Evolutionary conservation across 192 early-diverging fungal species (phyloP).

Genomic region (Backusella tuberculispora): DNA sequence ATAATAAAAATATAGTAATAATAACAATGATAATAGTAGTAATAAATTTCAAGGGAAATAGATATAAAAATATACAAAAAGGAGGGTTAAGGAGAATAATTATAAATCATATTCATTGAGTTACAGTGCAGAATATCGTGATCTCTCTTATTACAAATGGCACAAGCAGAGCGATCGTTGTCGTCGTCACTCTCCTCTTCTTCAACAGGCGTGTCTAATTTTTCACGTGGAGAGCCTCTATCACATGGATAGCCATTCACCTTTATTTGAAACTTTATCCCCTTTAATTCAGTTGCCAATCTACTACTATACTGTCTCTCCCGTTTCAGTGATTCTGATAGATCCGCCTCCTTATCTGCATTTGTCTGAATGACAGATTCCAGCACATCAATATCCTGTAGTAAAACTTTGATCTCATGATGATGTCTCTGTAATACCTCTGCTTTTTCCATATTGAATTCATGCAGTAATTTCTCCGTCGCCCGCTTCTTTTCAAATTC

Average conservation of each 20-base stretch:
- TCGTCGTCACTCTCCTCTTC: neutral
- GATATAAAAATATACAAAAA: neutral
- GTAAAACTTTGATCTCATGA: neutral
- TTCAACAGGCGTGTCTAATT: conserved; percentile 11
- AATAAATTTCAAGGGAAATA: conserved; percentile 13
- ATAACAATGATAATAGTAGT: too few relatives aligned
- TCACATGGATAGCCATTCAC: neutral
- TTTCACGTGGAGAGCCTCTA: neutral
- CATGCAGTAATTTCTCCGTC: neutral
- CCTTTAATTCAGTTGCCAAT: conserved; percentile 12
- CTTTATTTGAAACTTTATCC: conserved; percentile 10
- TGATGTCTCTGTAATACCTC: neutral
- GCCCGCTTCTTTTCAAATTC: neutral
- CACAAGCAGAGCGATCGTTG: neutral
- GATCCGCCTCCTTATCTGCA: conserved; percentile 9
- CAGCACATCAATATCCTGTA: conserved; percentile 18
- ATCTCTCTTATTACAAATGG: conserved; percentile 10
- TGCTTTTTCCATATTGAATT: neutral
- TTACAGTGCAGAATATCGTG: conserved; percentile 7
- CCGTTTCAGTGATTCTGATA: neutral
- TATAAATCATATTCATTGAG: conserved; percentile 2
- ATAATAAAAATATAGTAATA: neutral
- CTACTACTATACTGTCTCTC: conserved; percentile 7
- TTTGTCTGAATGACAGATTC: conserved; percentile 23
- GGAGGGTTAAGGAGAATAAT: neutral